Conservation (phyloP, 257 asterid genomes). For the Scutellaria minor region DNA sequence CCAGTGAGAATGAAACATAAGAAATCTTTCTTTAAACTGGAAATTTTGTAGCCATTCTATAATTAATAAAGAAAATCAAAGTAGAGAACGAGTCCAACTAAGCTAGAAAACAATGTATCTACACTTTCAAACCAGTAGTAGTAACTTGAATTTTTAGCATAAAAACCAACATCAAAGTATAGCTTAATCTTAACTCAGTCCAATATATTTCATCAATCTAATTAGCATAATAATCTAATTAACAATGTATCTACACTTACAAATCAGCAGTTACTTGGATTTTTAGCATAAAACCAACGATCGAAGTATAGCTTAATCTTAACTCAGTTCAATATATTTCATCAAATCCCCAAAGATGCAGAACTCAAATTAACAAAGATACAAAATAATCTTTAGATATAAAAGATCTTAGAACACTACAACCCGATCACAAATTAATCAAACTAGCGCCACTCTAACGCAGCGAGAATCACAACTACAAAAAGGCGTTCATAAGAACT, state of each 20-base stretch:
- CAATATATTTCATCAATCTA: neutral
- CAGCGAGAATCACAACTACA: neutral
- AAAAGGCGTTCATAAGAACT: neutral
- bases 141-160: neutral
- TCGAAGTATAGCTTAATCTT: neutral
- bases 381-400: neutral
- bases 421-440: neutral
- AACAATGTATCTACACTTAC: neutral
- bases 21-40: neutral
- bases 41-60: neutral
- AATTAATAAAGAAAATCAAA: neutral
- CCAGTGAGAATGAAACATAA: too few relatives aligned
- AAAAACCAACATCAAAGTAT: neutral
- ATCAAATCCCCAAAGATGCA: neutral
- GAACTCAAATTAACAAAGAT: neutral
- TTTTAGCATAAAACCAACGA: neutral
- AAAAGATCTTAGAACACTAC: too few relatives aligned
- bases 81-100: neutral
- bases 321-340: neutral
- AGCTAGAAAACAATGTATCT: neutral
- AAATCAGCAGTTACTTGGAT: neutral
- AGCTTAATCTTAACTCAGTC: neutral
- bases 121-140: neutral
- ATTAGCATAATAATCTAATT: too few relatives aligned
- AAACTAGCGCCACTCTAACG: neutral